These are phyloP conservation scores for Colletotrichum liaoningense DNA, from an alignment of 2,329 filamentous ascomycete species.

Conservation along the genomic window DNA sequence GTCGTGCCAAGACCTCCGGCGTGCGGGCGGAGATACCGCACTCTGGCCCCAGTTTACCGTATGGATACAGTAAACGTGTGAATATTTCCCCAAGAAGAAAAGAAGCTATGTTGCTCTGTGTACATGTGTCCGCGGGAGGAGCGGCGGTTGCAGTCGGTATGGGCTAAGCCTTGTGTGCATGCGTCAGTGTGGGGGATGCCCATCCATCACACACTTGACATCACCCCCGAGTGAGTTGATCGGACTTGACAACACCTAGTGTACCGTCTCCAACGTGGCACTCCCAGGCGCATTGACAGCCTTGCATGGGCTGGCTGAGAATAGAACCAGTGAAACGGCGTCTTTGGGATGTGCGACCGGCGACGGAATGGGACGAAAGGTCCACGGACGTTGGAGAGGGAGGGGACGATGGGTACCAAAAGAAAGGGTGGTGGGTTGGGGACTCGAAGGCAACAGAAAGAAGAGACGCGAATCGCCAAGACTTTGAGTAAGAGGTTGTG, in stretches of 20 bases:
- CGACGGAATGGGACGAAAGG: conserved; percentile 6
- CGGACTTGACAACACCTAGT: not conserved
- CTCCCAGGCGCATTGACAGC: conserved; percentile 5
- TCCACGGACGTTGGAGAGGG: not conserved
- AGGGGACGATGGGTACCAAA: not conserved
- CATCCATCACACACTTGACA: not conserved
- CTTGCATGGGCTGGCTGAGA: conserved; percentile 9
- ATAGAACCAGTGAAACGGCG: conserved; percentile 28
- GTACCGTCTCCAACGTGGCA: not conserved
- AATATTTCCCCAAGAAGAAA: not conserved
- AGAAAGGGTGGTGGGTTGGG: not conserved
- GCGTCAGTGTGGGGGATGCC: conserved; percentile 14
- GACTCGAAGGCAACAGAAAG: conserved; percentile 1
- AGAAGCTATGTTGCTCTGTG: not conserved
- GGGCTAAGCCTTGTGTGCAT: not conserved
- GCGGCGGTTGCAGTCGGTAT: not conserved
- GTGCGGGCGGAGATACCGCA: conserved; percentile 13
- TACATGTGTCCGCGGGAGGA: not conserved
- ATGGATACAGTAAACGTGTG: not conserved
- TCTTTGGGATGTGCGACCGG: not conserved
- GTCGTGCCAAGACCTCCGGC: conserved; percentile 33
- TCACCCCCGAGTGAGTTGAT: not conserved
- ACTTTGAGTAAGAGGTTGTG: conserved; percentile 6
- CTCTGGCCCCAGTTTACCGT: not conserved
- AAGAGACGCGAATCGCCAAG: conserved; percentile 14